Evolutionary conservation across 768 basidiomycete species (phyloP).

Genomic region (Suillus variegatus): DNA sequence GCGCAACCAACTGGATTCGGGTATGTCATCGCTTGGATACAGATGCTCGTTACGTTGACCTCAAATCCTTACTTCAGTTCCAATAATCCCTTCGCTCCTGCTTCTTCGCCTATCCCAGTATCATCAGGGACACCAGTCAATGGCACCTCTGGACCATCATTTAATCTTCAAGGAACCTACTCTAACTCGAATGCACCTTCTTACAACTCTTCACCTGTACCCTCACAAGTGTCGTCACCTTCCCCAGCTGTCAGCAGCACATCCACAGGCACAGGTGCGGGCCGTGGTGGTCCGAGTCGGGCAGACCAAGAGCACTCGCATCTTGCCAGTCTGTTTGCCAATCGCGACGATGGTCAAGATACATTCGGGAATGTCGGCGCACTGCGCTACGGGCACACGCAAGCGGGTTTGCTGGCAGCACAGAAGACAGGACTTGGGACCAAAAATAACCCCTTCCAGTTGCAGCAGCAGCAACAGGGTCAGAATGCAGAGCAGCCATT

Average conservation of each 20-base stretch:
- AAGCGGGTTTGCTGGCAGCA: slow-evolving; percentile 47
- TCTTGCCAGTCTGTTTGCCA: slow-evolving; percentile 82
- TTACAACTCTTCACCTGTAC: slow-evolving; percentile 40
- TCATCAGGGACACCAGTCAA: slow-evolving; percentile 36
- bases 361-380: slow-evolving; percentile 91
- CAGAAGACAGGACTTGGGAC: slow-evolving; percentile 49
- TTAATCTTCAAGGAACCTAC: slow-evolving; percentile 74
- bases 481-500: slow-evolving; percentile 72
- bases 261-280: slow-evolving; percentile 15
- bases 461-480: slow-evolving; percentile 54
- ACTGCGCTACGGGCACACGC: slow-evolving; percentile 69
- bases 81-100: slow-evolving; percentile 92
- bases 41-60: slow-evolving; percentile 5
- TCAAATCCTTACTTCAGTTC: slow-evolving; percentile 53
- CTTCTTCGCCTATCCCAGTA: slow-evolving; percentile 30
- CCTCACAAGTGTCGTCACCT: slow-evolving; percentile 42
- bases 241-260: slow-evolving; percentile 32
- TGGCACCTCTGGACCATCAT: slow-evolving; percentile 45
- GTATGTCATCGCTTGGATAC: slow-evolving; percentile 36
- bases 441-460: slow-evolving; percentile 70
- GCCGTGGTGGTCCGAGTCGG: slow-evolving; percentile 34
- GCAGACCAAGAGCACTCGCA: slow-evolving; percentile 73
- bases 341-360: slow-evolving; percentile 89
- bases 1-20: slow-evolving; percentile 77
- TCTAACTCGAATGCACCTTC: slow-evolving; percentile 40